Conservation (phyloP, 306 rosid species). For the Glycine latifolia region DNA sequence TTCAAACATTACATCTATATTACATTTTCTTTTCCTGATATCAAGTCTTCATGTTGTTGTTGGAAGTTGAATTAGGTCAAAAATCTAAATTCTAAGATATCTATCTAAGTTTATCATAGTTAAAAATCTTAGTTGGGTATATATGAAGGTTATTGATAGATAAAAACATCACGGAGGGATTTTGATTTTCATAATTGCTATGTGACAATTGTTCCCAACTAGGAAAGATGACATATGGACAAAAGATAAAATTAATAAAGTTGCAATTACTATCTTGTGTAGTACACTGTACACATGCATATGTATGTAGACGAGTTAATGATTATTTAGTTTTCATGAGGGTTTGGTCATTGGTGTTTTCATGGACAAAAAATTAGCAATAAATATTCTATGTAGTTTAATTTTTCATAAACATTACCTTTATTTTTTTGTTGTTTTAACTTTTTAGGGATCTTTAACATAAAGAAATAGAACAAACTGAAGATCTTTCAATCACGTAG, state of each 20-base stretch:
- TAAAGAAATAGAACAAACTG: background rate
- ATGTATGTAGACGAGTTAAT: conserved; percentile 11
- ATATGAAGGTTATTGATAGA: too few relatives aligned
- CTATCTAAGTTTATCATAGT: background rate
- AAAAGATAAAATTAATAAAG: background rate
- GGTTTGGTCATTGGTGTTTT: background rate
- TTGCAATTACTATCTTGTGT: background rate
- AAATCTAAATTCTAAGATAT: too few relatives aligned
- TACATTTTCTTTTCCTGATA: background rate
- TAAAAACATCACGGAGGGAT: too few relatives aligned
- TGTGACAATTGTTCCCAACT: background rate
- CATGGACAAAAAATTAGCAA: background rate
- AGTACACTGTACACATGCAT: conserved; percentile 30
- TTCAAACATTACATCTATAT: background rate
- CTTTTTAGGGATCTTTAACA: background rate
- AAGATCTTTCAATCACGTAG: conserved; percentile 7
- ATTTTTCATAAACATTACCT: background rate
- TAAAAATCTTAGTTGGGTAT: too few relatives aligned
- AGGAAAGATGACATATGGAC: background rate
- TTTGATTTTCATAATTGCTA: background rate
- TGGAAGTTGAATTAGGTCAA: too few relatives aligned
- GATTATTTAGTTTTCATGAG: background rate
- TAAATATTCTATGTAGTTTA: background rate
- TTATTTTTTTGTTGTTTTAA: background rate
- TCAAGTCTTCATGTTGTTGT: background rate